Conservation (phyloP, 2,329 filamentous ascomycete species). For the Trichoderma gracile region DNA sequence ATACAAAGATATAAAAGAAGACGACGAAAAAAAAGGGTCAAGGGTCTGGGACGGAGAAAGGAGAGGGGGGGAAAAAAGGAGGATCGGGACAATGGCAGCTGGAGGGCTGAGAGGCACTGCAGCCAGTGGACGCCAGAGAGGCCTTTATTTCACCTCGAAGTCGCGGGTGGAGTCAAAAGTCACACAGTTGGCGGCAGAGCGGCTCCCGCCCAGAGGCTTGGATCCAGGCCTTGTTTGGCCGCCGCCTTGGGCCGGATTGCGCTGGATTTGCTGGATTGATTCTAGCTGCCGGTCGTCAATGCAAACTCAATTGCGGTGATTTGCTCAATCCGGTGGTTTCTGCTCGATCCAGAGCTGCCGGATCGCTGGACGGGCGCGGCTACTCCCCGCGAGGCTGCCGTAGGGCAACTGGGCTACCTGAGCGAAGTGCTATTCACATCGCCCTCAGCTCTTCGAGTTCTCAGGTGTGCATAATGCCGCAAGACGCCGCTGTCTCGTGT, state of each 20-base stretch:
- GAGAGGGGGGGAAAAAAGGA: not conserved
- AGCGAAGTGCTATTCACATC: too few relatives aligned
- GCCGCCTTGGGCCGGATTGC: too few relatives aligned
- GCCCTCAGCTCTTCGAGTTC: too few relatives aligned
- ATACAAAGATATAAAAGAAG: not conserved
- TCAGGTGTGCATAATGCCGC: not conserved
- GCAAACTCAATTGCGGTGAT: too few relatives aligned
- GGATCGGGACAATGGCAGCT: conserved; percentile 2
- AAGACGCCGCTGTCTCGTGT: not conserved
- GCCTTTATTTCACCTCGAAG: conserved; percentile 17
- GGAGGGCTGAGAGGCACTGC: conserved; percentile 1
- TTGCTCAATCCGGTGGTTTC: too few relatives aligned
- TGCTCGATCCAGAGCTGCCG: too few relatives aligned
- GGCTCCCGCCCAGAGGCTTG: not conserved
- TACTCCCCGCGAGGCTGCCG: too few relatives aligned
- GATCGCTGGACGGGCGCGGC: too few relatives aligned
- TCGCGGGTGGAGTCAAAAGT: conserved; percentile 25
- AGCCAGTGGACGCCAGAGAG: not conserved
- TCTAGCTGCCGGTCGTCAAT: too few relatives aligned
- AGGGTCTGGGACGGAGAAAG: not conserved
- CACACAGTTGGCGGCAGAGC: not conserved
- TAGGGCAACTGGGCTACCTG: too few relatives aligned
- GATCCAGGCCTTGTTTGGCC: too few relatives aligned
- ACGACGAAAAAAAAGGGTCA: not conserved
- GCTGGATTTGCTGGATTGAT: too few relatives aligned